These are phyloP conservation scores for Paraglomus brasilianum DNA, from an alignment of 192 early-diverging fungal genomes.

Conservation along the genomic window DNA sequence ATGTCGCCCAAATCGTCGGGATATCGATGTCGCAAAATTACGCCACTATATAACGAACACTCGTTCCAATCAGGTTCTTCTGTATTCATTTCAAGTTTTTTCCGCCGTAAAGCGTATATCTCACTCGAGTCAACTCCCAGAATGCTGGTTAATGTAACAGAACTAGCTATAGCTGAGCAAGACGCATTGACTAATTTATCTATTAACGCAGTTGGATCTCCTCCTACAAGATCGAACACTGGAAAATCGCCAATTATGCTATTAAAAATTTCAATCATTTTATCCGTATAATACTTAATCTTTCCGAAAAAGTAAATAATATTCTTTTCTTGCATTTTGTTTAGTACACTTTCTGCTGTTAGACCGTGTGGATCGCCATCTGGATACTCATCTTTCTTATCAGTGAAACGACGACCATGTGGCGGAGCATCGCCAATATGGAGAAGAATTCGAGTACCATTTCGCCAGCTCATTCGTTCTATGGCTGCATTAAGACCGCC, in stretches of 20 bases:
- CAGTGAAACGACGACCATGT: constrained; percentile 22
- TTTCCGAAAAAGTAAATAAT: constrained; percentile 34
- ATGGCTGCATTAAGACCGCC: constrained; percentile 30
- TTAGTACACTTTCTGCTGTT: constrained; percentile 22
- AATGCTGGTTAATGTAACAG: constrained; percentile 20
- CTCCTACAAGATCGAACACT: constrained; percentile 30
- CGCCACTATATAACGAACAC: background rate
- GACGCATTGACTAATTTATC: constrained; percentile 13
- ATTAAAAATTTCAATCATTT: constrained; percentile 23
- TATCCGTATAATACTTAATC: constrained; percentile 17
- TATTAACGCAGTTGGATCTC: constrained; percentile 10
- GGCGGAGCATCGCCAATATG: constrained; percentile 32
- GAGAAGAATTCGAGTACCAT: constrained; percentile 21
- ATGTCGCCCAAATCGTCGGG: background rate
- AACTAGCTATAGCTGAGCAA: background rate
- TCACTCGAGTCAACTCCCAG: background rate
- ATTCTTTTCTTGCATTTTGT: constrained; percentile 2
- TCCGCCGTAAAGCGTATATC: background rate
- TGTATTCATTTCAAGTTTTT: background rate
- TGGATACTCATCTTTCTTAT: constrained; percentile 16
- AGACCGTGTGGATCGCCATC: constrained; percentile 27
- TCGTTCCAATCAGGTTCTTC: background rate
- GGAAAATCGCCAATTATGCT: constrained; percentile 24
- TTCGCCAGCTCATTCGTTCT: background rate
- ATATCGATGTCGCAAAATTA: background rate